Evolutionary conservation across 2,329 filamentous ascomycete genomes (phyloP).

Genomic region (Xylaria sp.): DNA sequence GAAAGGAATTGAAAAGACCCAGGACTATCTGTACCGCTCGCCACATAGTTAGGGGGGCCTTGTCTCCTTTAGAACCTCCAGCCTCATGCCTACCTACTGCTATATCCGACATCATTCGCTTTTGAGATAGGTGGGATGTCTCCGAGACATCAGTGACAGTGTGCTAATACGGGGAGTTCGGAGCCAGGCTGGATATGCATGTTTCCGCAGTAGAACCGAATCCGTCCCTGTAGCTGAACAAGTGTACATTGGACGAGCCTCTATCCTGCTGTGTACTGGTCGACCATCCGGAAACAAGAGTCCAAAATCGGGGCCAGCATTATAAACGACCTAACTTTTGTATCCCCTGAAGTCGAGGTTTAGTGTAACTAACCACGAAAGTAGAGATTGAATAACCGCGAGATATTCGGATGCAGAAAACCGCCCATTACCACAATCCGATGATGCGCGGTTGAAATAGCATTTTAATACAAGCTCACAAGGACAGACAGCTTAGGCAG

Average conservation of each 20-base stretch:
- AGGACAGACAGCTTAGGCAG: neutral
- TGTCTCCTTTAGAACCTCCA: neutral
- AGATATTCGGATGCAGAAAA: neutral
- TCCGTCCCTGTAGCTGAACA: neutral
- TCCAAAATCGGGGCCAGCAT: neutral
- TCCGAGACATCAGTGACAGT: neutral
- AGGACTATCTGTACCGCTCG: too few relatives aligned
- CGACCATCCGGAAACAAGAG: neutral
- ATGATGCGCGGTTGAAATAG: neutral
- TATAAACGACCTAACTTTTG: too few relatives aligned
- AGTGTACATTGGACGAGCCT: neutral
- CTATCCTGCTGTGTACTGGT: too few relatives aligned
- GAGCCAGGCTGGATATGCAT: neutral
- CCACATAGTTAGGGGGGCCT: too few relatives aligned
- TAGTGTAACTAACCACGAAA: neutral
- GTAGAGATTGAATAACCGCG: neutral
- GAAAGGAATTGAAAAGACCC: too few relatives aligned
- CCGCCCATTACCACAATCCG: neutral
- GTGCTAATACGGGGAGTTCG: neutral
- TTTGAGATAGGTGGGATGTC: neutral
- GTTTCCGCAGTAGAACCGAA: neutral
- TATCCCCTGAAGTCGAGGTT: neutral
- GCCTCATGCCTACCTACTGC: neutral
- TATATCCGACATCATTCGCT: neutral
- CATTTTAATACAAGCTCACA: neutral